phyloP scores from a whole-genome alignment of 345 rosid genomes.

The Dovyalis caffra region DNA sequence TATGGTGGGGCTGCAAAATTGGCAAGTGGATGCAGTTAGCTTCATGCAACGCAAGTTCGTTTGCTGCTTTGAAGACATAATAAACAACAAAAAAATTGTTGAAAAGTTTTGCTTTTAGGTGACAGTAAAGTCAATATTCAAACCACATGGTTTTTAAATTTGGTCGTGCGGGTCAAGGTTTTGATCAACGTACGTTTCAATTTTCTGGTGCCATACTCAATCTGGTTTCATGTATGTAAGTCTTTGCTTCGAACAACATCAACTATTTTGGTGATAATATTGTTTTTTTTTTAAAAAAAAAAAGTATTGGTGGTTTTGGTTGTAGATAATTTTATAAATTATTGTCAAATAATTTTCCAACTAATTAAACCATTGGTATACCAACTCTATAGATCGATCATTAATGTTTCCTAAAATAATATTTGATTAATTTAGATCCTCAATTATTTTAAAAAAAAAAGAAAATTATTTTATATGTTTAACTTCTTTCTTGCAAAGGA shows the following conservation, averaged over 20 bases:
- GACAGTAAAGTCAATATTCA: conserved; percentile 10
- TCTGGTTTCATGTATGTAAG: neutral
- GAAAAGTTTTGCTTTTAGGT: neutral
- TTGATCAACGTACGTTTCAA: neutral
- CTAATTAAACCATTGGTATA: neutral
- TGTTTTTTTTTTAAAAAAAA: too few species aligned
- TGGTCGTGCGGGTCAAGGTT: neutral
- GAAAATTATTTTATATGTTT: too few species aligned
- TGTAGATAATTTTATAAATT: too few species aligned
- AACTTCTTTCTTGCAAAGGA: too few species aligned
- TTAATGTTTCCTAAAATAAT: too few species aligned
- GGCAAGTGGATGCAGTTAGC: neutral
- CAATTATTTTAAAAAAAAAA: too few species aligned
- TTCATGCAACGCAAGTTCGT: neutral
- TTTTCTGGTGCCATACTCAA: neutral
- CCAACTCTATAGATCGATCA: neutral
- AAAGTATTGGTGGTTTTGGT: too few species aligned
- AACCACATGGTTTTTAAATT: conserved; percentile 11
- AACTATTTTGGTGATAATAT: too few species aligned
- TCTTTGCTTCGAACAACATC: neutral
- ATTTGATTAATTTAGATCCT: too few species aligned
- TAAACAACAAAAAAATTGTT: neutral
- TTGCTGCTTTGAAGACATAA: neutral
- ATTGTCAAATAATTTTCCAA: too few species aligned
- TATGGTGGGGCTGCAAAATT: neutral